Percentiles rank a stretch among this genome's conserved stretches.
Evolutionary conservation across 495 filamentous ascomycete genomes (phyloP).

Genomic region (Trichoderma parareesei): DNA sequence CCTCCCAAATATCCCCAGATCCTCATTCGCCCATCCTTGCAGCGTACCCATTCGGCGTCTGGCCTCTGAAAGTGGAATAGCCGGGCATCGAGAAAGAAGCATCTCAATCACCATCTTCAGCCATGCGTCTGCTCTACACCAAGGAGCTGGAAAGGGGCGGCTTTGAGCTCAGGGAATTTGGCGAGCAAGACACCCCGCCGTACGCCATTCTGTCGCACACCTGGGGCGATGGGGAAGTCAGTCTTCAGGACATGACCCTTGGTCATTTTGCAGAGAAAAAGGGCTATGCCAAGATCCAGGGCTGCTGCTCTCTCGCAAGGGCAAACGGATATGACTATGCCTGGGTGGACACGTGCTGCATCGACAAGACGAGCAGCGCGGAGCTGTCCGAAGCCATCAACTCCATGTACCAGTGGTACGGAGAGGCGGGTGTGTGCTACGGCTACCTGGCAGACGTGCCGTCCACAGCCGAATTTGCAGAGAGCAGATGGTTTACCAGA

Average conservation of each 20-base stretch:
- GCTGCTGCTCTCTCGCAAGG: slow-evolving; percentile 16
- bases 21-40: too few species aligned
- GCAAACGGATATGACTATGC: slow-evolving; percentile 20
- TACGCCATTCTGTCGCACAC: slow-evolving; percentile 20
- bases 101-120: too few species aligned
- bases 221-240: slow-evolving; percentile 20
- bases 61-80: too few species aligned
- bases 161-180: neutral
- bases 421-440: slow-evolving; percentile 28
- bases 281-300: slow-evolving; percentile 23
- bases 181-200: neutral
- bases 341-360: slow-evolving; percentile 37
- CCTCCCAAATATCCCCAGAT: too few species aligned
- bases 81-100: too few species aligned
- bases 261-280: neutral
- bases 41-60: too few species aligned
- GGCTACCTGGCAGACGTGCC: slow-evolving; percentile 32
- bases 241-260: slow-evolving; percentile 13
- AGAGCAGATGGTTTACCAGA: slow-evolving; percentile 29
- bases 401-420: slow-evolving; percentile 36
- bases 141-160: neutral
- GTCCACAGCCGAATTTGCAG: neutral
- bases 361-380: slow-evolving; percentile 36
- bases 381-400: slow-evolving; percentile 39
- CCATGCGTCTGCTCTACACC: neutral